A percentile compares a stretch with the other conserved stretches of the same genome.
Evolutionary conservation across 2,329 filamentous ascomycete genomes (phyloP).

Genomic region (Neocatenulostroma microsporum): DNA sequence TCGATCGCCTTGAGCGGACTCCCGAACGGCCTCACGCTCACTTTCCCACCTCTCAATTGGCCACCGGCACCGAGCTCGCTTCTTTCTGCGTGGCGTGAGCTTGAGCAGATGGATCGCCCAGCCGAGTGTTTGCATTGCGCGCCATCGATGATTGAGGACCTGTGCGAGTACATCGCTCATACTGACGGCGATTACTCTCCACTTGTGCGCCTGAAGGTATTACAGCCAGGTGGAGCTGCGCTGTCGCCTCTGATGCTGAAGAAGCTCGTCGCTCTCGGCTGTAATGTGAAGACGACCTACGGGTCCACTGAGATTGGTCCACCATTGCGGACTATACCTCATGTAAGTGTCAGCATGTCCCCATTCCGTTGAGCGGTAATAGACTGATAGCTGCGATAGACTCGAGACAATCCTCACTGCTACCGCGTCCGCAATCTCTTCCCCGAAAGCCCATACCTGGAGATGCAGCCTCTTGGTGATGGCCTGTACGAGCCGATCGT

Average conservation of each 20-base stretch:
- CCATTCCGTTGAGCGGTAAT: neutral
- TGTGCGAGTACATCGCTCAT: conserved; percentile 1
- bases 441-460: neutral
- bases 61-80: neutral
- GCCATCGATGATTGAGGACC: conserved; percentile 1
- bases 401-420: neutral
- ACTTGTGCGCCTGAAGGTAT: neutral
- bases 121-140: conserved; percentile 4
- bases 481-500: conserved; percentile 2
- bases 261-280: neutral
- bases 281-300: conserved; percentile 4
- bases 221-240: conserved; percentile 3
- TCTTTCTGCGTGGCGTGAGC: conserved; percentile 1
- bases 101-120: neutral
- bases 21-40: conserved; percentile 2
- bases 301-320: conserved; percentile 3
- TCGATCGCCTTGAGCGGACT: conserved; percentile 3
- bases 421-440: conserved; percentile 2
- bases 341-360: neutral
- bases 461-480: conserved; percentile 2
- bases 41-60: conserved; percentile 1
- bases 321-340: conserved; percentile 1
- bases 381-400: neutral
- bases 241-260: neutral
- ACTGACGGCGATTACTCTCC: conserved; percentile 1